These are phyloP conservation scores for Boletus subparvulus DNA, from an alignment of 768 basidiomycete species.

Conservation along the genomic window DNA sequence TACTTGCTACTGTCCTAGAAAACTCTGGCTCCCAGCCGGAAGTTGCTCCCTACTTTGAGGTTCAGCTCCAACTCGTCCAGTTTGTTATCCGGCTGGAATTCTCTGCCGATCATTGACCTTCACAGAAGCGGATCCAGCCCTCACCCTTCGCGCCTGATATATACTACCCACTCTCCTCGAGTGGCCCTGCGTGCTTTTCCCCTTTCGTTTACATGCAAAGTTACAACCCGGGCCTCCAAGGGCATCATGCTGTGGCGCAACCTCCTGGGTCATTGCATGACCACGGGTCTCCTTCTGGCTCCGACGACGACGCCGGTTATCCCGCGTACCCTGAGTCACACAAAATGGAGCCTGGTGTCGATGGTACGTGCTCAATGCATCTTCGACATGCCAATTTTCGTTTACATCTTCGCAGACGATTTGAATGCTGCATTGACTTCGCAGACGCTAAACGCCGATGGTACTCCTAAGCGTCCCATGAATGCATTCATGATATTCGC, in stretches of 20 bases:
- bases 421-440: slow-evolving; percentile 55
- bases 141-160: slow-evolving; percentile 9
- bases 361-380: slow-evolving; percentile 38
- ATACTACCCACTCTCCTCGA: not conserved
- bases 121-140: slow-evolving; percentile 10
- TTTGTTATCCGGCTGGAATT: slow-evolving; percentile 27
- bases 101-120: slow-evolving; percentile 30
- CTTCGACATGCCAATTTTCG: slow-evolving; percentile 12
- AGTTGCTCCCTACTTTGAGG: slow-evolving; percentile 16
- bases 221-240: slow-evolving; percentile 22
- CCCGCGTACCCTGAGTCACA: slow-evolving; percentile 31
- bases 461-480: slow-evolving; percentile 88
- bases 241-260: slow-evolving; percentile 29
- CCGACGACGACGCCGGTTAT: slow-evolving; percentile 51
- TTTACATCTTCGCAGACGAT: slow-evolving; percentile 34
- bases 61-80: slow-evolving; percentile 20
- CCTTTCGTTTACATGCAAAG: slow-evolving; percentile 28
- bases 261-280: slow-evolving; percentile 36
- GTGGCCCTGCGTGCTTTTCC: slow-evolving; percentile 3
- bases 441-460: slow-evolving; percentile 82
- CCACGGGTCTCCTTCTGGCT: slow-evolving; percentile 53
- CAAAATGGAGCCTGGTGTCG: slow-evolving; percentile 44
- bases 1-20: slow-evolving; percentile 30
- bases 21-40: slow-evolving; percentile 20
- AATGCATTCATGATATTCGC: slow-evolving; percentile 96